phyloP scores from a whole-genome alignment of 2,329 filamentous ascomycete species.

The Escovopsis sp. region DNA sequence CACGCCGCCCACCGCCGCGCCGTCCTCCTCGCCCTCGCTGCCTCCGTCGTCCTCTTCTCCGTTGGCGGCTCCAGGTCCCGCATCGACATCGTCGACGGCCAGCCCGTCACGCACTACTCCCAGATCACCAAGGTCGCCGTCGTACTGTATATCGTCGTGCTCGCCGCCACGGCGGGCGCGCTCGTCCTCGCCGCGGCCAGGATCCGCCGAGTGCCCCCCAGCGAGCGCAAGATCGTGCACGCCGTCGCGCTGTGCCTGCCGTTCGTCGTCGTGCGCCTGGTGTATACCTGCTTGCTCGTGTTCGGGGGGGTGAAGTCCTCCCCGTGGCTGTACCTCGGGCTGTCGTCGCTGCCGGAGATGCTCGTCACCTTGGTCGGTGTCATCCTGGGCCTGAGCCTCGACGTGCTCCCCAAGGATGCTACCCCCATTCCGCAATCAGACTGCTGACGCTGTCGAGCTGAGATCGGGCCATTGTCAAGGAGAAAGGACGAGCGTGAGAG shows the following conservation, averaged over 20 bases:
- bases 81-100: constrained; percentile 10
- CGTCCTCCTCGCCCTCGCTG: constrained; percentile 27
- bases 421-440: not conserved
- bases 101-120: constrained; percentile 14
- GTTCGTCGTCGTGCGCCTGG: constrained; percentile 19
- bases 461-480: too few species aligned
- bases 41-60: constrained; percentile 22
- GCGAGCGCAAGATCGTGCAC: constrained; percentile 41
- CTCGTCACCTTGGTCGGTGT: constrained; percentile 17
- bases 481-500: too few species aligned
- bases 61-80: constrained; percentile 17
- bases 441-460: not conserved
- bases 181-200: constrained; percentile 26
- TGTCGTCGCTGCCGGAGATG: constrained; percentile 20
- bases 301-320: constrained; percentile 13
- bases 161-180: constrained; percentile 21
- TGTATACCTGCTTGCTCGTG: constrained; percentile 16
- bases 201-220: constrained; percentile 25
- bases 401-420: constrained; percentile 7
- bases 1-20: constrained; percentile 18
- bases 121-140: constrained; percentile 14
- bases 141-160: constrained; percentile 19
- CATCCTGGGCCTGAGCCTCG: constrained; percentile 16
- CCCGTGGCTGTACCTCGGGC: constrained; percentile 18
- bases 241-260: constrained; percentile 20